Evolutionary conservation across 345 rosid genomes (phyloP).

Genomic region (Trapa bicornis): DNA sequence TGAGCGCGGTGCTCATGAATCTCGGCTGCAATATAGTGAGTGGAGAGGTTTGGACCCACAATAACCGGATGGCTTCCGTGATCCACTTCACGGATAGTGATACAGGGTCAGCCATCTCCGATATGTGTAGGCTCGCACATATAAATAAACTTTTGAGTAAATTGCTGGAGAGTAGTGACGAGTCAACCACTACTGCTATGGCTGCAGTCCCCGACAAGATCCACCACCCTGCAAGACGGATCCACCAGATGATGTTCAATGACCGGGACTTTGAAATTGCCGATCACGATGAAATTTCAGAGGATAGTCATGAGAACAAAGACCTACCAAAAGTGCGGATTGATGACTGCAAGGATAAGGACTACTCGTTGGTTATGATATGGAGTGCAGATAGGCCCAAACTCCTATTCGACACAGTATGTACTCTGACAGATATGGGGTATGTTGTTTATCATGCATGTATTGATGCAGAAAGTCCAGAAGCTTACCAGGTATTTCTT

Average conservation of each 20-base stretch:
- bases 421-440: conserved; percentile 82
- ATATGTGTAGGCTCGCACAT: conserved; percentile 42
- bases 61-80: conserved; percentile 73
- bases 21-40: conserved; percentile 64
- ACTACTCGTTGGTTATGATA: conserved; percentile 69
- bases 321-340: conserved; percentile 56
- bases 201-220: conserved; percentile 45
- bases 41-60: conserved; percentile 95
- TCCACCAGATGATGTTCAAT: conserved; percentile 97
- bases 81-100: conserved; percentile 68
- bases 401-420: conserved; percentile 77
- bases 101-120: conserved; percentile 51
- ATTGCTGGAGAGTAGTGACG: conserved; percentile 68
- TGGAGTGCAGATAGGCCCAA: conserved; percentile 79
- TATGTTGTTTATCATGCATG: conserved; percentile 82
- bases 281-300: conserved; percentile 20
- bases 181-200: conserved; percentile 46
- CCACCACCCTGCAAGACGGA: conserved; percentile 71
- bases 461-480: conserved; percentile 53
- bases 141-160: conserved; percentile 56
- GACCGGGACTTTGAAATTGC: conserved; percentile 63
- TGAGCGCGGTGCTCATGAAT: conserved; percentile 68
- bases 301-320: conserved; percentile 30
- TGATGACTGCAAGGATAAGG: conserved; percentile 67
- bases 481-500: conserved; percentile 52